Conservation (phyloP, 2,329 filamentous ascomycete genomes). For the Hypoxylon sp. region DNA sequence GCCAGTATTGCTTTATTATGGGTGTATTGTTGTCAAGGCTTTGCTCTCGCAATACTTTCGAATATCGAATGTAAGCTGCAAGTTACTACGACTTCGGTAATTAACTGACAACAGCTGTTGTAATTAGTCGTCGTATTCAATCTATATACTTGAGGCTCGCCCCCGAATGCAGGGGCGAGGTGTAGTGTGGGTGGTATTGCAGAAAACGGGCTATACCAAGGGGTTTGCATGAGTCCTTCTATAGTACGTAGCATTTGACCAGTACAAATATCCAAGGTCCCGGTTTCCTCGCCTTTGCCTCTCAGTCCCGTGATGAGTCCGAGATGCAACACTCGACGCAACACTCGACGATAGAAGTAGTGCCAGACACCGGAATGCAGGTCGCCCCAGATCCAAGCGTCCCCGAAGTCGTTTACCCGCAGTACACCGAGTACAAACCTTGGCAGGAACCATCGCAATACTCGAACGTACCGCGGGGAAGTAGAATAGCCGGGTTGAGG, state of each 20-base stretch:
- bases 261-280: constrained; percentile 15
- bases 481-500: constrained; percentile 25
- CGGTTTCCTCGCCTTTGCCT: neutral
- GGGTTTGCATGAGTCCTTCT: neutral
- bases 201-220: constrained; percentile 9
- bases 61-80: neutral
- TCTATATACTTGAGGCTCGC: constrained; percentile 3
- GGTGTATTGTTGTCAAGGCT: neutral
- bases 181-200: constrained; percentile 24
- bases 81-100: neutral
- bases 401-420: constrained; percentile 20
- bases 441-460: constrained; percentile 2
- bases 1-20: neutral
- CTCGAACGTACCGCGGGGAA: neutral
- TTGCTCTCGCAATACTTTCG: neutral
- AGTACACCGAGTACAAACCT: constrained; percentile 19
- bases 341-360: constrained; percentile 28
- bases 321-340: constrained; percentile 32
- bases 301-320: neutral
- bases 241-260: constrained; percentile 10
- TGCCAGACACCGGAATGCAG: constrained; percentile 14
- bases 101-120: neutral
- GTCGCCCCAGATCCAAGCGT: constrained; percentile 18
- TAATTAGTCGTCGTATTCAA: neutral
- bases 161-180: constrained; percentile 13